phyloP scores from a whole-genome alignment of 768 basidiomycete genomes.

The Gloeophyllum trabeum region DNA sequence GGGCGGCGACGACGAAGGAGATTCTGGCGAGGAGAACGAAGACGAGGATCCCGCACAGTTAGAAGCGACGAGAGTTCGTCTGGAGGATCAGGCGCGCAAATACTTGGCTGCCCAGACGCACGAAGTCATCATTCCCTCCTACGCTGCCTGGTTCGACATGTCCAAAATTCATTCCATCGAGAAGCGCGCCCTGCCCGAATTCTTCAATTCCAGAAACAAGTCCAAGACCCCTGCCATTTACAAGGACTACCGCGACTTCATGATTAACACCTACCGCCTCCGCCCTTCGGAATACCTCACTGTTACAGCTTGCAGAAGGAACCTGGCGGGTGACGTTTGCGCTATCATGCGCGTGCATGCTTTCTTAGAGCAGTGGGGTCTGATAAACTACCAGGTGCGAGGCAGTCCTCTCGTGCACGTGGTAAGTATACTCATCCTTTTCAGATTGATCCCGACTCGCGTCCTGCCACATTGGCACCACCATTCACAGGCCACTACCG shows the following conservation, averaged over 20 bases:
- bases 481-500: constrained; percentile 99
- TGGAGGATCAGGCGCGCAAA: constrained; percentile 82
- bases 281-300: constrained; percentile 94
- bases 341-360: constrained; percentile 98
- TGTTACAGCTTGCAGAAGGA: constrained; percentile 91
- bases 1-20: constrained; percentile 62
- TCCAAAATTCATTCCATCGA: constrained; percentile 88
- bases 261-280: constrained; percentile 96
- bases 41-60: constrained; percentile 80
- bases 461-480: constrained; percentile 88
- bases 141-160: constrained; percentile 98
- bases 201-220: constrained; percentile 92
- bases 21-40: constrained; percentile 73
- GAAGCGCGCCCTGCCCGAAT: constrained; percentile 87
- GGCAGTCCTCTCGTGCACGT: neutral
- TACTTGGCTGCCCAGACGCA: constrained; percentile 97
- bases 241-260: constrained; percentile 99
- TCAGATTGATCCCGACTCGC: constrained; percentile 93
- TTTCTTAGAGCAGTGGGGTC: constrained; percentile 97
- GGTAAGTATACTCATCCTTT: constrained; percentile 5
- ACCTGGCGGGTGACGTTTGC: constrained; percentile 96
- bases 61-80: constrained; percentile 66
- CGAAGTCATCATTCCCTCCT: constrained; percentile 93
- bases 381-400: constrained; percentile 95
- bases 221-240: constrained; percentile 95